phyloP scores from a whole-genome alignment of 805 yeast species.

The Hanseniaspora clermontiae region DNA sequence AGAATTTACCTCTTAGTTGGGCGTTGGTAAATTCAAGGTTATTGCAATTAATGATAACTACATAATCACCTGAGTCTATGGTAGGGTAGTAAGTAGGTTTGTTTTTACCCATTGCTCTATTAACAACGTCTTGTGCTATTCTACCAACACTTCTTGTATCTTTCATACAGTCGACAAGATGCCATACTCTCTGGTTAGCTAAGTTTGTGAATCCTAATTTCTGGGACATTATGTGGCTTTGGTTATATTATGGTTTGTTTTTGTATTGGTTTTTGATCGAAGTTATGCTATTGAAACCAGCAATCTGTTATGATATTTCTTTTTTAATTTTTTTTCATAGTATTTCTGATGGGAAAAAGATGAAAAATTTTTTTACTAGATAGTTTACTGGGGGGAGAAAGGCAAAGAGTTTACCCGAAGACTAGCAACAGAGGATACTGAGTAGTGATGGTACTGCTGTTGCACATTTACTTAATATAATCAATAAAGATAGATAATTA shows the following conservation, averaged over 20 bases:
- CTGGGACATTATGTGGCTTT: constrained; percentile 24
- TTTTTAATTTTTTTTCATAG: no score
- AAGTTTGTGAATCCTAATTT: constrained; percentile 42
- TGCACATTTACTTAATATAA: no score
- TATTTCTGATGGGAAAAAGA: neutral
- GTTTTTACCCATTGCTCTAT: constrained; percentile 88
- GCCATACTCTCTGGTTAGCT: constrained; percentile 84
- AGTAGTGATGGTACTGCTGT: no score
- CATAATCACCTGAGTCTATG: constrained; percentile 89
- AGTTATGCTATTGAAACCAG: neutral
- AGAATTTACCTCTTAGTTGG: constrained; percentile 65
- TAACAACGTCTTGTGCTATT: constrained; percentile 77
- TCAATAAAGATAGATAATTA: no score
- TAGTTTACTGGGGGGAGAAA: neutral
- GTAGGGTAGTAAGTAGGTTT: constrained; percentile 75
- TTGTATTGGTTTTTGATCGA: neutral
- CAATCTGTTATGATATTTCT: no score
- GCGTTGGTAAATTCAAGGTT: constrained; percentile 73
- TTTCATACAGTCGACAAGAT: constrained; percentile 78
- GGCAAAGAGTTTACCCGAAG: no score
- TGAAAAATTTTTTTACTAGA: neutral
- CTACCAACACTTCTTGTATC: constrained; percentile 85
- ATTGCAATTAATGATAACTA: constrained; percentile 87
- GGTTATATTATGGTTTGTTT: neutral
- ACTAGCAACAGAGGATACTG: no score